Base-by-base conservation (phyloP, 2,329 filamentous ascomycete species). In the Penicillium sp. region DNA sequence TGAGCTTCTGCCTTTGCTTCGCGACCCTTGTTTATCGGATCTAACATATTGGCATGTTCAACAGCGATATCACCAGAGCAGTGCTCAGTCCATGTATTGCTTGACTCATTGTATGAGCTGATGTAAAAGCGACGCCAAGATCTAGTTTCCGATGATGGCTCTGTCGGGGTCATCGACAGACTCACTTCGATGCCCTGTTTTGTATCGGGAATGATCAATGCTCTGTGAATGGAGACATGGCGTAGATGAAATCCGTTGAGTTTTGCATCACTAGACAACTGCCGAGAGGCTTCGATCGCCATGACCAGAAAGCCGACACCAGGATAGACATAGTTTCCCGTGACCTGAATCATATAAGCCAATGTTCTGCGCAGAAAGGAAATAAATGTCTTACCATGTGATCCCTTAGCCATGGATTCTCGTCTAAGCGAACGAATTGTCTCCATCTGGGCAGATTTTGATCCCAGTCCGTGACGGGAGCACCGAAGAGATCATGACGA, bases 71-170 rank as follows among this genome's bases (percentile, higher is more conserved):
- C 65, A 0, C 75, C 76, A 40, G 64, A 66, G 59, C 75, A 76
- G 59, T 78, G 73, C 48, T 78, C 72, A 28, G 68, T 71, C 76
- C 75, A 78, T 13, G 70, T 62, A 22, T 72, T 65, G 10, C 65
- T 68, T 10, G 62, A 64, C 4, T 63, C 56, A 53, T 72, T 70
- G 58, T 73, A 75, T 1, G 74, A 76, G 55, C 63, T 68, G 22
- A 76, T 68, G 4, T 67, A 61, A 55, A 76, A 76, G n/a, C 65
- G 66, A 7, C 63, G 68, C 73, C 72, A 75, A 1, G 56, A 45
- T 19, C 60, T 64, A 7, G 67, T 66, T 10, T 64, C 57, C 4
- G 65, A 66, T 1, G 66, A 56, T 35, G 69, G 66, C 25, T 74
- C 70, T 26, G 66, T 57, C 14, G 57, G 65, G 10, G 59, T 63